Conservation (phyloP, 116 monocot genomes). For the Iris pallida region DNA sequence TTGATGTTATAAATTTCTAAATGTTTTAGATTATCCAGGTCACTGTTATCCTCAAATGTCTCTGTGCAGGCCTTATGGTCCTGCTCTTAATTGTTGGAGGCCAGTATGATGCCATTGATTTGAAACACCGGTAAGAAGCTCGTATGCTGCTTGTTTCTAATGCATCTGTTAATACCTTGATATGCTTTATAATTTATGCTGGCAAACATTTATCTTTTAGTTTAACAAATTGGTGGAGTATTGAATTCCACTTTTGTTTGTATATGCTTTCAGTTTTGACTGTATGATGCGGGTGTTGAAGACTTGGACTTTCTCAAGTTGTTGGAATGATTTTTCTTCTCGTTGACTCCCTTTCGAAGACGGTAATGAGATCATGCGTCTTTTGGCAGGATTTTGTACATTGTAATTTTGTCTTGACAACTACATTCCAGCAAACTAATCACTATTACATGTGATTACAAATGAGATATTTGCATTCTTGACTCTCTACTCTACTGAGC, state of each 20-base stretch:
- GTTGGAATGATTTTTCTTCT: slow-evolving; percentile 1
- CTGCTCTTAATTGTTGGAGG: slow-evolving; percentile 41
- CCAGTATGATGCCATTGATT: slow-evolving; percentile 19
- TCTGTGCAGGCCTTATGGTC: slow-evolving; percentile 33
- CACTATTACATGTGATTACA: slow-evolving; percentile 20
- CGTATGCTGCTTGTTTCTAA: not conserved
- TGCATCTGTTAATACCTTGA: not conserved
- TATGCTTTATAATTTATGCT: not conserved
- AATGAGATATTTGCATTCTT: not conserved
- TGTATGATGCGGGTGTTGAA: slow-evolving; percentile 9
- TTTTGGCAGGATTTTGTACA: slow-evolving; percentile 48
- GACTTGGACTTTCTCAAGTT: slow-evolving; percentile 3
- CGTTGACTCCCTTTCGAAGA: slow-evolving; percentile 12
- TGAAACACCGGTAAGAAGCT: not conserved
- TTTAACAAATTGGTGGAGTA: not conserved
- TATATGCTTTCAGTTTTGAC: slow-evolving; percentile 8
- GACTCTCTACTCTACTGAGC: slow-evolving; percentile 2
- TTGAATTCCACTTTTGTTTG: not conserved
- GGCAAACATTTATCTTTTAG: not conserved
- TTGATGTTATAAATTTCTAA: not conserved
- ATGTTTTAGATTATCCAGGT: slow-evolving; percentile 12
- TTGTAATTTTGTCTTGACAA: slow-evolving; percentile 61
- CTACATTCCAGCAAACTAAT: slow-evolving; percentile 35
- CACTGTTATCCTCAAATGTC: slow-evolving; percentile 29
- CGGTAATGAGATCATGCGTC: slow-evolving; percentile 31